Conservation (phyloP, 768 basidiomycete species). For the Lactifluus subvellereus region DNA sequence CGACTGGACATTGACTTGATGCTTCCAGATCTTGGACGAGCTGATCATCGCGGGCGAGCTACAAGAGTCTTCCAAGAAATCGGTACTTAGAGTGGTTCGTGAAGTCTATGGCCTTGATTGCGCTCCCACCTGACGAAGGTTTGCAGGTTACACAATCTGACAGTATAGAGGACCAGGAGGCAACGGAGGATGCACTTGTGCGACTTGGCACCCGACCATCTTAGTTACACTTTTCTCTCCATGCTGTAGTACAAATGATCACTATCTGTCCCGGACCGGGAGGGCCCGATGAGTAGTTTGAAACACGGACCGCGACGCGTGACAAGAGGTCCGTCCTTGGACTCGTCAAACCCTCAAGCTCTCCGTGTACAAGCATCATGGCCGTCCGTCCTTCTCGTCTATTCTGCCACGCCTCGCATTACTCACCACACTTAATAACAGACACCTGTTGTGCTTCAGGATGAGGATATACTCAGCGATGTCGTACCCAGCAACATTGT, state of each 20-base stretch:
- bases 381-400: slow-evolving; percentile 20
- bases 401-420: not conserved
- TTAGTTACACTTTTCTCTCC: not conserved
- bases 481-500: slow-evolving; percentile 89
- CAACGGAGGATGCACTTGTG: slow-evolving; percentile 73
- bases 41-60: slow-evolving; percentile 91
- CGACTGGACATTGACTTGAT: not conserved
- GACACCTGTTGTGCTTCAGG: slow-evolving; percentile 31
- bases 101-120: not conserved
- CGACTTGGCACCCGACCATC: slow-evolving; percentile 62
- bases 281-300: not conserved
- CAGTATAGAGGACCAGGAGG: slow-evolving; percentile 79
- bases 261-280: not conserved
- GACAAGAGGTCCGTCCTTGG: not conserved
- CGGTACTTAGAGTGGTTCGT: slow-evolving; percentile 54
- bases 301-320: slow-evolving; percentile 16
- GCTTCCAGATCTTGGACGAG: slow-evolving; percentile 75
- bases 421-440: slow-evolving; percentile 1
- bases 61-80: slow-evolving; percentile 83
- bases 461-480: slow-evolving; percentile 86
- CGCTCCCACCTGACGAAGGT: not conserved
- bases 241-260: too few species aligned
- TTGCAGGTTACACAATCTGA: slow-evolving; percentile 79
- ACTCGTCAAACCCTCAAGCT: not conserved
- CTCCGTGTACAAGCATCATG: slow-evolving; percentile 17